phyloP scores from a whole-genome alignment of 495 filamentous ascomycete species.

The Daldinia caldariorum region DNA sequence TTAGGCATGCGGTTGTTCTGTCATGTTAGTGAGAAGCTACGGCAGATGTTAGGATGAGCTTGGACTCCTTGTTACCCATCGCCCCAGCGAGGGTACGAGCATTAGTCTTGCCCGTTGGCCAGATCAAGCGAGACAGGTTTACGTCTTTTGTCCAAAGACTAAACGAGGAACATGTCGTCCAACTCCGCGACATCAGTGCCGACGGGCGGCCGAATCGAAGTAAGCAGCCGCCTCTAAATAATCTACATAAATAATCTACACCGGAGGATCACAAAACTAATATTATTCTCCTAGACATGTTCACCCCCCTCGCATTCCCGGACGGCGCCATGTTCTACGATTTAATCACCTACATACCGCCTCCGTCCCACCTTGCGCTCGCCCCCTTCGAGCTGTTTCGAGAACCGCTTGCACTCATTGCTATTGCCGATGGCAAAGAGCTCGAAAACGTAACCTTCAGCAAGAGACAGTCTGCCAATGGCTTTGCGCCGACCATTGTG shows the following conservation, averaged over 20 bases:
- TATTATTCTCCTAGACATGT: conserved; percentile 74
- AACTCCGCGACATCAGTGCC: conserved; percentile 89
- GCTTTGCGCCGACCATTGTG: conserved; percentile 54
- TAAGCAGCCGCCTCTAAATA: conserved; percentile 57
- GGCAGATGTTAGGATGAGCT: conserved; percentile 72
- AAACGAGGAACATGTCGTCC: conserved; percentile 81
- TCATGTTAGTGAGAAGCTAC: conserved; percentile 38
- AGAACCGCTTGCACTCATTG: conserved; percentile 81
- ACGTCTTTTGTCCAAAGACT: conserved; percentile 79
- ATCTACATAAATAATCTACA: background rate
- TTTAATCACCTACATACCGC: conserved; percentile 79
- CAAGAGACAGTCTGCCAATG: conserved; percentile 57
- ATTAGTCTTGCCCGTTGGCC: conserved; percentile 84
- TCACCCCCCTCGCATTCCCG: conserved; percentile 92
- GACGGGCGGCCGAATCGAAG: conserved; percentile 88
- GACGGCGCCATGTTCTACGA: conserved; percentile 90
- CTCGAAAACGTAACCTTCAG: conserved; percentile 58
- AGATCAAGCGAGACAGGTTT: conserved; percentile 84
- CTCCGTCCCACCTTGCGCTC: conserved; percentile 77
- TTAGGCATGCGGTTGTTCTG: conserved; percentile 48
- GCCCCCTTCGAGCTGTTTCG: conserved; percentile 87
- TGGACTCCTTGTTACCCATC: conserved; percentile 86
- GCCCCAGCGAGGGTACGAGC: conserved; percentile 88
- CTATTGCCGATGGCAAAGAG: conserved; percentile 77
- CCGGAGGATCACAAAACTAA: conserved; percentile 46